phyloP scores from a whole-genome alignment of 768 basidiomycete genomes.

The Rhizopogon salebrosus region DNA sequence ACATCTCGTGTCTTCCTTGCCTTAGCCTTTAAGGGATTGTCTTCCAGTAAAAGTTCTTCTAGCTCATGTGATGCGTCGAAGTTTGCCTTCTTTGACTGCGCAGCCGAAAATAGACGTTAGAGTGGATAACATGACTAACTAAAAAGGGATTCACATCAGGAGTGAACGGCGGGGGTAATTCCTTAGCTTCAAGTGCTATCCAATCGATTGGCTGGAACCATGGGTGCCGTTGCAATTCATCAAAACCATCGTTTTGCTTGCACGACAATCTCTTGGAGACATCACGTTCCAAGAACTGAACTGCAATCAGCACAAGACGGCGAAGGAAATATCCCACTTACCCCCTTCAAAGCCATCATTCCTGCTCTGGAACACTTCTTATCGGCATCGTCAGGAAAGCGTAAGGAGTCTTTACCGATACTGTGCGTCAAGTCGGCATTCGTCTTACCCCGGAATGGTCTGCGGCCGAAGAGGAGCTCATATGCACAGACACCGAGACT shows the following conservation, averaged over 20 bases:
- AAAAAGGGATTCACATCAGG: conserved; percentile 60
- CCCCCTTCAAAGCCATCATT: conserved; percentile 74
- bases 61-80: conserved; percentile 98
- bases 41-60: conserved; percentile 92
- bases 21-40: conserved; percentile 94
- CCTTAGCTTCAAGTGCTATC: conserved; percentile 76
- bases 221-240: conserved; percentile 70
- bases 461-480: conserved; percentile 86
- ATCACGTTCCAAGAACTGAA: conserved; percentile 85
- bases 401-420: conserved; percentile 81
- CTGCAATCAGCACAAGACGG: conserved; percentile 5
- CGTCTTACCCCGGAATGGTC: conserved; percentile 90
- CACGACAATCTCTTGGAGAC: conserved; percentile 76
- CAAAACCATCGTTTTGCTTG: conserved; percentile 74
- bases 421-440: conserved; percentile 91
- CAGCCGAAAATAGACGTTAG: background rate
- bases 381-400: conserved; percentile 88
- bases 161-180: conserved; percentile 74
- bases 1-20: conserved; percentile 86
- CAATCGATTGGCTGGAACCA: conserved; percentile 93
- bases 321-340: conserved; percentile 35
- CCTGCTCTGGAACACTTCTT: conserved; percentile 73
- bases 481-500: conserved; percentile 91
- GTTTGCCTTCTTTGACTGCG: conserved; percentile 95
- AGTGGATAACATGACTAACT: background rate